Base-by-base conservation (phyloP, 2,329 filamentous ascomycete species). In the Fusarium sp. region DNA sequence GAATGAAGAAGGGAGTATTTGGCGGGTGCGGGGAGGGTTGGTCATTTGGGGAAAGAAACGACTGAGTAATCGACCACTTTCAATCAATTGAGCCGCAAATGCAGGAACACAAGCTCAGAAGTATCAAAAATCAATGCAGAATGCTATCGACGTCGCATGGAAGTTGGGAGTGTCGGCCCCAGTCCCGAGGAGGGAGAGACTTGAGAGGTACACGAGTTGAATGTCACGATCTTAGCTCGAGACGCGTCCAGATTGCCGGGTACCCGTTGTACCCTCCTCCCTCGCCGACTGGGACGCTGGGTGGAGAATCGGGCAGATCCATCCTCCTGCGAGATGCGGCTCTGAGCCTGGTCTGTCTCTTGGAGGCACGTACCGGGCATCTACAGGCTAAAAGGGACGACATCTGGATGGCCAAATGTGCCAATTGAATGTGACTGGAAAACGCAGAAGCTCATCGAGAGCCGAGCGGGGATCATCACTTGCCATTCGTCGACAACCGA, bases 161-260 rank as follows among this genome's bases (percentile, higher is more conserved):
- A 43, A 64, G 48, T 63, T 20, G 11, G 64, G 56, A 64, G 45
- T 52, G 37, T 70, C 68, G 72, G 61, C 41, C 34, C 62, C 72
- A 70, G 72, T 68, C 63, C 72, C 72, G 68, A 71, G 52, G 63
- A 72, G 64, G 58, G 66, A 78, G 76, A 69, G 77, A 79, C 77
- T 78, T 78, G 27, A 60, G 52, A 79, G 77, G 77, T 79, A 79
- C 77, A 77, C 76, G 50, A 67, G 54, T 60, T 70, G 39, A 72
- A 79, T 65, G 77, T 79, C 76, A 79, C 77, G 76, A 79, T 78
- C 76, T 79, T 79, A 79, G 77, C 77, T 79, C 70, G 66, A 73
- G 67, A 66, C 71, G 71, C 65, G 71, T 68, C 76, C 77, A 77
- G 76, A 71, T 72, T 76, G 74, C 70, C 73, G 77, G 76, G 77